Conservation (phyloP, 768 basidiomycete genomes). For the Zangia roseola region DNA sequence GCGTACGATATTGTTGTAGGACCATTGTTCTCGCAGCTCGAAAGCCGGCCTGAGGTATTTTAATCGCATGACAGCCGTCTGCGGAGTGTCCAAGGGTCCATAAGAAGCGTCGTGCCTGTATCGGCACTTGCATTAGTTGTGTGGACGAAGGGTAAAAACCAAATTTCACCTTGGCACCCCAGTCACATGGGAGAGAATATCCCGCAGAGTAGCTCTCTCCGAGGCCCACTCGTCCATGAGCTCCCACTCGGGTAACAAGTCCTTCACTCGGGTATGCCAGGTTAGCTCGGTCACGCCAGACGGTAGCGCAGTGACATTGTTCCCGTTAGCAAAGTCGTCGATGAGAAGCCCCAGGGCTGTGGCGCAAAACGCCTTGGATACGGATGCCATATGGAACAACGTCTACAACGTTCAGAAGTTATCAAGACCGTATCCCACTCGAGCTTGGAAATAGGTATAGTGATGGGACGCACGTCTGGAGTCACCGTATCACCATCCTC, state of each 20-base stretch:
- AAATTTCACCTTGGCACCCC: conserved; percentile 36
- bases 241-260: conserved; percentile 42
- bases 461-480: conserved; percentile 29
- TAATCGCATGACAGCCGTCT: conserved; percentile 23
- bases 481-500: conserved; percentile 35
- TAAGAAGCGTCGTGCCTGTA: conserved; percentile 37
- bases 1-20: conserved; percentile 40
- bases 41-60: conserved; percentile 30
- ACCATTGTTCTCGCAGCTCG: conserved; percentile 37
- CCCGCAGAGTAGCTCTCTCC: conserved; percentile 35
- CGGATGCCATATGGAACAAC: conserved; percentile 36
- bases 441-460: not conserved
- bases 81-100: conserved; percentile 26
- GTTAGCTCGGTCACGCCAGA: conserved; percentile 26
- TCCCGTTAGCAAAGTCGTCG: conserved; percentile 37
- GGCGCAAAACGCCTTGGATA: conserved; percentile 41
- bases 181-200: conserved; percentile 40
- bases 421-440: not conserved
- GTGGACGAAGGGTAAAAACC: not conserved
- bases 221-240: conserved; percentile 41
- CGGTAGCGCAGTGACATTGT: conserved; percentile 37
- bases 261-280: conserved; percentile 38
- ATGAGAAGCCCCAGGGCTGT: conserved; percentile 41
- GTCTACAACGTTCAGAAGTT: conserved; percentile 35
- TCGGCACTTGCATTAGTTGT: not conserved